These are phyloP conservation scores for Piper betle DNA, from an alignment of 164 flowering plant species.

Conservation along the genomic window DNA sequence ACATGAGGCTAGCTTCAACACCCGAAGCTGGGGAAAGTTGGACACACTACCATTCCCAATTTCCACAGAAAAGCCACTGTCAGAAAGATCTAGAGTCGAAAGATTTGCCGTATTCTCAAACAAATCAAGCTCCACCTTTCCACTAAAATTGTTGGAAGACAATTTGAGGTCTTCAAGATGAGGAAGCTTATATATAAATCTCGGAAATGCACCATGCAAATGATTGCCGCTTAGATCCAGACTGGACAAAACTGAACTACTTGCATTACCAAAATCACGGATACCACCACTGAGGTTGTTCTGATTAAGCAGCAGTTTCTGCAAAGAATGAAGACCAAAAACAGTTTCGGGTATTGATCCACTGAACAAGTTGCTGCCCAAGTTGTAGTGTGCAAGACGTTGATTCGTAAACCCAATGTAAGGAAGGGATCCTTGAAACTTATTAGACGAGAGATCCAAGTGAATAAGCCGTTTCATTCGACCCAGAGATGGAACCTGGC, in stretches of 20 bases:
- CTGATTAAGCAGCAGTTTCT: conserved; percentile 13
- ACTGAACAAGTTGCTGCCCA: conserved; percentile 21
- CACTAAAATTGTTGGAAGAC: conserved; percentile 26
- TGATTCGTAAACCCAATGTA: conserved; percentile 12
- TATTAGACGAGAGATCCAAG: conserved; percentile 34
- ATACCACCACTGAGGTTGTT: conserved; percentile 24
- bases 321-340: conserved; percentile 25
- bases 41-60: background rate
- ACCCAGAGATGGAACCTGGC: conserved; percentile 13
- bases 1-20: conserved; percentile 31
- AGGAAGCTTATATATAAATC: conserved; percentile 12
- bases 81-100: conserved; percentile 21
- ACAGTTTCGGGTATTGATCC: conserved; percentile 31
- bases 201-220: conserved; percentile 25
- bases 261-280: conserved; percentile 6
- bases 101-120: conserved; percentile 15
- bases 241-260: conserved; percentile 8
- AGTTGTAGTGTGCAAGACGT: conserved; percentile 15
- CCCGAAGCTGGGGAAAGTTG: conserved; percentile 14
- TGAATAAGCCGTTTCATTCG: conserved; percentile 18
- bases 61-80: conserved; percentile 10
- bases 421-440: conserved; percentile 26
- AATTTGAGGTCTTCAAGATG: conserved; percentile 14
- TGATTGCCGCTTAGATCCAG: conserved; percentile 17
- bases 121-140: conserved; percentile 4